Base-by-base conservation (phyloP, 2,329 filamentous ascomycete genomes). In the Aspergillus spinulosporus region DNA sequence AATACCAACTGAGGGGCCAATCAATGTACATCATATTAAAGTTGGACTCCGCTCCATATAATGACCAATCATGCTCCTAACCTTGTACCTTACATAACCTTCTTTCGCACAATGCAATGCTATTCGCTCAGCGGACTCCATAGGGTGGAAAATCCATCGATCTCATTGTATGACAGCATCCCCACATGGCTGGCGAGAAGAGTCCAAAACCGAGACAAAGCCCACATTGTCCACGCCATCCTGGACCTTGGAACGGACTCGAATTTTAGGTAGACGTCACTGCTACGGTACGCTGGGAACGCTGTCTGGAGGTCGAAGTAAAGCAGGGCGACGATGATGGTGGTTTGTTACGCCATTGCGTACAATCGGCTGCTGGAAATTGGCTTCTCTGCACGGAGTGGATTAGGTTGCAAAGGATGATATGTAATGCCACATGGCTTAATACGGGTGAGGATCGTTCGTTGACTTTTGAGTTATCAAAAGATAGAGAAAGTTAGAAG, bases 61-160 rank as follows among this genome's bases (percentile, higher is more conserved):
- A 12, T 8, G 15, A n/a, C 39, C 39, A 43, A 43, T 43, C 15
- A 43, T 28, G 28, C 12, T 8, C 21, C 12, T 12, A n/a, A 28
- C 42, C 11, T 11, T 9, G 44, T 46, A 47, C 45, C 45, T 48
- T 48, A 48, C 45, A 48, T 48, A 48, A 48, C 29, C 31, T 48
- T 36, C 11, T 1, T 36, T 21, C 6, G 12, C 3, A 1, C 14
- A 36, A 6, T 29, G 44, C 12, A 34, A 2, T 6, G 28, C 15
- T 12, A 47, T 47, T 47, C 31, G 45, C 5, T 15, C 21, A 1
- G 0, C 15, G 8, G 5, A 12, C 8, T 26, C 45, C 45, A 48
- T 8, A 21, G 1, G 2, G 9, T 9, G 8, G n/a, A 34, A 32
- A 48, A 48, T 48, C 45, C n/a, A 48, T 48, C 45, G 45, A 48